These are phyloP conservation scores for Aureobasidium uvarum DNA, from an alignment of 2,329 filamentous ascomycete genomes.

Conservation along the genomic window DNA sequence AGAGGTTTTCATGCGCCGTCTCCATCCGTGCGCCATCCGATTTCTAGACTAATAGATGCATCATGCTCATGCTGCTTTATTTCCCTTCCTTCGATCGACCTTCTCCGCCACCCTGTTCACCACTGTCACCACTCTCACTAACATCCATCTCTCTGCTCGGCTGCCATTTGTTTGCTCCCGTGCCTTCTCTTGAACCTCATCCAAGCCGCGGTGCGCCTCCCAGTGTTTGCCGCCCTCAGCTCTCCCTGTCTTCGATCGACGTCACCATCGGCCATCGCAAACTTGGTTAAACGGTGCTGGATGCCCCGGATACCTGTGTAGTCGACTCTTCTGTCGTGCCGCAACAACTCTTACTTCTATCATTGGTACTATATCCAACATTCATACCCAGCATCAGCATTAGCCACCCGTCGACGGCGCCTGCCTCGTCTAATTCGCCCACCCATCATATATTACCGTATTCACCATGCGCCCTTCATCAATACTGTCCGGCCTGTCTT, in stretches of 20 bases:
- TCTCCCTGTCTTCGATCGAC: slow-evolving; percentile 23
- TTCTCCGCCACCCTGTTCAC: slow-evolving; percentile 2
- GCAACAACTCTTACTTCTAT: background rate
- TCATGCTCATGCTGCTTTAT: slow-evolving; percentile 14
- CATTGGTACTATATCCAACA: background rate
- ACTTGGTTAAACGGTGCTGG: slow-evolving; percentile 3
- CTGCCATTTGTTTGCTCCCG: background rate
- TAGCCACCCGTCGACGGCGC: background rate
- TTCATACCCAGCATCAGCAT: background rate
- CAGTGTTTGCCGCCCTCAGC: slow-evolving; percentile 12
- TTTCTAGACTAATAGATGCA: slow-evolving; percentile 10
- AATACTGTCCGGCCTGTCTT: slow-evolving; percentile 26
- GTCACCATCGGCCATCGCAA: slow-evolving; percentile 10
- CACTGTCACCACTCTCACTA: slow-evolving; percentile 7
- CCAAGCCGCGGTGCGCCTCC: background rate
- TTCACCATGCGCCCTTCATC: slow-evolving; percentile 30
- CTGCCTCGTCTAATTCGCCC: background rate
- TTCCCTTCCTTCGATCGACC: background rate
- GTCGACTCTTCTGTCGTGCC: background rate
- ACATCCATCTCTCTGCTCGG: background rate
- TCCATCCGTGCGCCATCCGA: slow-evolving; percentile 4
- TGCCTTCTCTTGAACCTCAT: background rate
- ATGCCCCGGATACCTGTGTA: slow-evolving; percentile 1
- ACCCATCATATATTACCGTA: background rate
- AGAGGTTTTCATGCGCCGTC: background rate